Conservation (phyloP, 1,284 basidiomycete genomes). For the Apiotrichum akiyoshidainum region DNA sequence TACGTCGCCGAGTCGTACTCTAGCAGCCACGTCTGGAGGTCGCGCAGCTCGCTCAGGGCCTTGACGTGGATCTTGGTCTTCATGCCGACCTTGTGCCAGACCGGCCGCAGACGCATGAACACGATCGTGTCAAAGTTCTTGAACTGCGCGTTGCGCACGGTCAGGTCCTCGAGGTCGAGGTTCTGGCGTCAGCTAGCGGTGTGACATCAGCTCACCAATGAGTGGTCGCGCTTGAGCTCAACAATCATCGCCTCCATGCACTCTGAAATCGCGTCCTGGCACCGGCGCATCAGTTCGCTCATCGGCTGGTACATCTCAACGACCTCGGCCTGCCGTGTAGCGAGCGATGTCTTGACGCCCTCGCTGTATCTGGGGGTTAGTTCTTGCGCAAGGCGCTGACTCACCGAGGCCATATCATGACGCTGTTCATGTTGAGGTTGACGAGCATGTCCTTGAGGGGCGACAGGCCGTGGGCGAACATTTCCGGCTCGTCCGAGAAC, state of each 20-base stretch:
- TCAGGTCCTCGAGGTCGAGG: constrained; percentile 92
- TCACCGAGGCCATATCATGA: constrained; percentile 87
- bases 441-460: constrained; percentile 90
- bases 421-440: constrained; percentile 80
- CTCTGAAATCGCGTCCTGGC: constrained; percentile 87
- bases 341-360: constrained; percentile 72
- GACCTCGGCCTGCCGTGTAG: constrained; percentile 81
- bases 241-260: constrained; percentile 89
- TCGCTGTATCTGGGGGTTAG: constrained; percentile 71
- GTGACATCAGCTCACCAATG: constrained; percentile 56
- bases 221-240: constrained; percentile 86
- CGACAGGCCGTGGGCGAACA: constrained; percentile 85
- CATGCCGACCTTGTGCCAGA: constrained; percentile 94
- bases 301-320: constrained; percentile 86
- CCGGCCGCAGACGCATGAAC: constrained; percentile 80
- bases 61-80: constrained; percentile 87
- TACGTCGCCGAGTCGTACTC: constrained; percentile 90
- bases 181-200: constrained; percentile 43
- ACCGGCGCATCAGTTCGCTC: constrained; percentile 80
- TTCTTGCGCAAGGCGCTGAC: constrained; percentile 17
- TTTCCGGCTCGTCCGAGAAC: constrained; percentile 93
- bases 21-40: constrained; percentile 81
- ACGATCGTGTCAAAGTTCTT: constrained; percentile 88
- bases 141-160: constrained; percentile 90
- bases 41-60: constrained; percentile 80